Percentiles rank a stretch among this genome's conserved stretches.
Evolutionary conservation across 2,329 filamentous ascomycete species (phyloP).

Genomic region (Leptosphaerulina australis): DNA sequence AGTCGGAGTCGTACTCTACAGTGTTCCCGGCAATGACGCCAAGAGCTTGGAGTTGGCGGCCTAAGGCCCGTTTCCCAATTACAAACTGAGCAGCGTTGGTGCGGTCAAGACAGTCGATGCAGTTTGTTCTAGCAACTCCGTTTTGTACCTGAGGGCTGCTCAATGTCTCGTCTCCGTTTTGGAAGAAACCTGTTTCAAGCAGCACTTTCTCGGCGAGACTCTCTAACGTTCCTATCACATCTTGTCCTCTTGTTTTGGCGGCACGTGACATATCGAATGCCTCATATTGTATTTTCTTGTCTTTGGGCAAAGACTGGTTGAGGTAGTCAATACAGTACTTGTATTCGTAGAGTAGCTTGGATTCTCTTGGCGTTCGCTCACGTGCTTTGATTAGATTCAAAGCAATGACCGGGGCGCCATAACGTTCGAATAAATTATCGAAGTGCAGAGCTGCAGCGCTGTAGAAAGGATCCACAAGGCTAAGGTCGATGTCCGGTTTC

Average conservation of each 20-base stretch:
- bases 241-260: conserved; percentile 85
- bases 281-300: conserved; percentile 88
- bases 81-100: conserved; percentile 99
- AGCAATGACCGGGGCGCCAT: conserved; percentile 89
- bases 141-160: conserved; percentile 78
- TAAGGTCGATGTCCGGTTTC: conserved; percentile 94
- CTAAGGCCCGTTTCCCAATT: conserved; percentile 91
- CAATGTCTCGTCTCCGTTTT: conserved; percentile 78
- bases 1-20: conserved; percentile 93
- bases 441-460: conserved; percentile 92
- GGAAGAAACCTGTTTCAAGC: conserved; percentile 87
- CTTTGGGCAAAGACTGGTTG: conserved; percentile 86
- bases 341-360: conserved; percentile 86
- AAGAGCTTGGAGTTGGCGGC: conserved; percentile 87
- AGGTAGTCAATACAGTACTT: conserved; percentile 87
- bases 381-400: conserved; percentile 86
- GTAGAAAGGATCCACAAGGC: conserved; percentile 95
- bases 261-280: conserved; percentile 98
- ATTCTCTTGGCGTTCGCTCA: conserved; percentile 87
- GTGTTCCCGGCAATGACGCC: conserved; percentile 80
- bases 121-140: conserved; percentile 92
- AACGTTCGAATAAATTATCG: conserved; percentile 90
- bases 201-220: conserved; percentile 87
- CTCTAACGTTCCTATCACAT: conserved; percentile 92
- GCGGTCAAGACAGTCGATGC: conserved; percentile 95